phyloP scores from a whole-genome alignment of 805 yeast genomes.

The Cyberlindnera sargentensis region DNA sequence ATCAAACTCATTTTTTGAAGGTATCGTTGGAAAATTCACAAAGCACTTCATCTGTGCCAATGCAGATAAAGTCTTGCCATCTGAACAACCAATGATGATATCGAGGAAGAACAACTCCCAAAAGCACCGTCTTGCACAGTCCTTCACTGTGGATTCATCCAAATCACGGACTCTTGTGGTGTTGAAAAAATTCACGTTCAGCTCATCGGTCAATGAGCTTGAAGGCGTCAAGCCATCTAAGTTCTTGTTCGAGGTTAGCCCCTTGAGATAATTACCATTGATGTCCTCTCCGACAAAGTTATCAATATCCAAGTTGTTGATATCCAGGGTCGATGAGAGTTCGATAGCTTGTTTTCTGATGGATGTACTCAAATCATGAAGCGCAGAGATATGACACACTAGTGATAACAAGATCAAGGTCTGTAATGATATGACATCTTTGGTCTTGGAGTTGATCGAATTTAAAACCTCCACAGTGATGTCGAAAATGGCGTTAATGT shows the following conservation, averaged over 20 bases:
- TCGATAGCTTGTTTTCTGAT: conserved; percentile 38
- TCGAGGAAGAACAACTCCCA: conserved; percentile 50
- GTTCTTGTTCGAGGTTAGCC: conserved; percentile 1
- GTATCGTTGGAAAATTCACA: conserved; percentile 33
- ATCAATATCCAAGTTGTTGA: conserved; percentile 33
- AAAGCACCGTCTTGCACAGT: conserved; percentile 36
- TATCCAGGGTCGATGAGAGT: conserved; percentile 29
- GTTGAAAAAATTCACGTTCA: conserved; percentile 20
- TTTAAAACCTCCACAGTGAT: conserved; percentile 27
- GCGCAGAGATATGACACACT: conserved; percentile 43
- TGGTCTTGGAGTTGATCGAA: conserved; percentile 22
- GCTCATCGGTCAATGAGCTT: conserved; percentile 12
- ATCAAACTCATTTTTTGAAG: conserved; percentile 34
- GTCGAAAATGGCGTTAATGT: conserved; percentile 34
- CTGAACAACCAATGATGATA: conserved; percentile 47
- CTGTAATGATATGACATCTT: conserved; percentile 40
- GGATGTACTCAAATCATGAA: conserved; percentile 38
- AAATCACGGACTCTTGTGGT: conserved; percentile 18
- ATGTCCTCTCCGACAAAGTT: conserved; percentile 17
- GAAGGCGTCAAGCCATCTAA: conserved; percentile 10
- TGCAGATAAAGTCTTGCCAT: conserved; percentile 37
- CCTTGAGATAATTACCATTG: conserved; percentile 15
- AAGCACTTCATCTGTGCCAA: conserved; percentile 30
- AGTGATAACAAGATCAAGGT: conserved; percentile 34
- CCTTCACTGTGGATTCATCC: conserved; percentile 14